These are phyloP conservation scores for Plasmodium coatneyi DNA, from an alignment of 169 alveolate genomes.

Conservation along the genomic window DNA sequence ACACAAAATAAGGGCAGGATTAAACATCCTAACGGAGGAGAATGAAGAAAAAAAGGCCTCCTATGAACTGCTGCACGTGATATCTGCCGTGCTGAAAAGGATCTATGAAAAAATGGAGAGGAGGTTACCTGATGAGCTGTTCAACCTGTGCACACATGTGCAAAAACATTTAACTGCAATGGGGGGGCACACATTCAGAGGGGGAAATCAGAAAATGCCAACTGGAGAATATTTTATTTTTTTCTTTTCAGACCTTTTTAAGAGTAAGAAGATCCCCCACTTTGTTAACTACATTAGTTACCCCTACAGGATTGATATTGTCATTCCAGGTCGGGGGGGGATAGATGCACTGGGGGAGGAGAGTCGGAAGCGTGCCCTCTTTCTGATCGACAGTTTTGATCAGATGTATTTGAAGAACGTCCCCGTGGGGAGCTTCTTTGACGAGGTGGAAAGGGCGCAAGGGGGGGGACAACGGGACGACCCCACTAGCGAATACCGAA, in stretches of 20 bases:
- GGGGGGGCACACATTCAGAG: background rate
- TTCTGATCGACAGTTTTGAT: constrained; percentile 29
- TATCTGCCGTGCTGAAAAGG: constrained; percentile 24
- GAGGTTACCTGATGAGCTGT: constrained; percentile 50
- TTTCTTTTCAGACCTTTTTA: constrained; percentile 58
- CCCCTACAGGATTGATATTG: constrained; percentile 47
- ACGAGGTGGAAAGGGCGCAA: background rate
- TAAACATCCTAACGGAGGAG: background rate
- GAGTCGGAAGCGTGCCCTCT: constrained; percentile 20
- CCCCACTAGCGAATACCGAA: background rate
- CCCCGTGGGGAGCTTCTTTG: constrained; percentile 3
- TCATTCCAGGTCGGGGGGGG: background rate
- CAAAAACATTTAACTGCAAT: background rate
- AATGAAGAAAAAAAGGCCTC: constrained; percentile 27
- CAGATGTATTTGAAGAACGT: constrained; percentile 24
- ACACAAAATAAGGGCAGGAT: constrained; percentile 27
- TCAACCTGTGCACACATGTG: constrained; percentile 25
- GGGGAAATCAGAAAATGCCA: background rate
- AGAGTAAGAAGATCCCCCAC: constrained; percentile 33
- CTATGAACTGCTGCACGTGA: constrained; percentile 17
- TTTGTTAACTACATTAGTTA: constrained; percentile 23
- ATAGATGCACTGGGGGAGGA: background rate
- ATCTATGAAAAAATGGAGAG: constrained; percentile 25
- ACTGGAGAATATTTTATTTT: constrained; percentile 23
- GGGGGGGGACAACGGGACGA: background rate